These are phyloP conservation scores for Clohesyomyces aquaticus DNA, from an alignment of 495 filamentous ascomycete species.

Conservation along the genomic window DNA sequence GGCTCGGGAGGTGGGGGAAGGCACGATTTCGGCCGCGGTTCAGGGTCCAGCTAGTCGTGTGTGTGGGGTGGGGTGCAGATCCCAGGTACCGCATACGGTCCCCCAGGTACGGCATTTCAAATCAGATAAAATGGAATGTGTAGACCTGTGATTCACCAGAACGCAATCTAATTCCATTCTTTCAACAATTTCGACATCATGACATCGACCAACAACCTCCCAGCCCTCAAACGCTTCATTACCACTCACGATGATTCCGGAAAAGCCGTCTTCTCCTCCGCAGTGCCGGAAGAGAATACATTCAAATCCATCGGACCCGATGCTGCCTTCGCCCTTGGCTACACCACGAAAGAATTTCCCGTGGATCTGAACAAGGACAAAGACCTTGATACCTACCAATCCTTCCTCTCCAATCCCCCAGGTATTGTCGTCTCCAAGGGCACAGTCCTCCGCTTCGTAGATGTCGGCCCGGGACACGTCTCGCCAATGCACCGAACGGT, in stretches of 20 bases:
- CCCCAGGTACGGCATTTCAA: too few relatives aligned
- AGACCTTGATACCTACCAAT: conserved; percentile 20
- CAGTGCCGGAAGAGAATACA: not conserved
- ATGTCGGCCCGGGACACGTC: conserved; percentile 36
- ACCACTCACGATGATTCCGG: conserved; percentile 18
- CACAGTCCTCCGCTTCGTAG: conserved; percentile 25
- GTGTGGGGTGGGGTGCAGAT: too few relatives aligned
- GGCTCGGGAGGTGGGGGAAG: too few relatives aligned
- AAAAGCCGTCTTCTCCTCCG: conserved; percentile 6
- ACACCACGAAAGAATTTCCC: conserved; percentile 39
- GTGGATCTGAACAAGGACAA: conserved; percentile 31
- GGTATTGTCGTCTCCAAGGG: conserved; percentile 25
- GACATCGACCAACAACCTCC: conserved; percentile 13
- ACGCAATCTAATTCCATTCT: too few relatives aligned
- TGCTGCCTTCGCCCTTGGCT: conserved; percentile 33
- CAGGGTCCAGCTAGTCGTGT: too few relatives aligned
- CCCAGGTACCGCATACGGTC: too few relatives aligned
- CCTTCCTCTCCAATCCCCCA: conserved; percentile 13
- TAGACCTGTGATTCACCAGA: too few relatives aligned
- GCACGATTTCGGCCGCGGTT: too few relatives aligned
- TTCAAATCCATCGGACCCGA: not conserved
- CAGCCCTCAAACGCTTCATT: conserved; percentile 6
- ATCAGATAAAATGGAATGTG: too few relatives aligned
- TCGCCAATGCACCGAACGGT: conserved; percentile 46
- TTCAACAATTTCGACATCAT: too few relatives aligned